Evolutionary conservation across 2,329 filamentous ascomycete genomes (phyloP).

Genomic region (Didymella arachidicola): DNA sequence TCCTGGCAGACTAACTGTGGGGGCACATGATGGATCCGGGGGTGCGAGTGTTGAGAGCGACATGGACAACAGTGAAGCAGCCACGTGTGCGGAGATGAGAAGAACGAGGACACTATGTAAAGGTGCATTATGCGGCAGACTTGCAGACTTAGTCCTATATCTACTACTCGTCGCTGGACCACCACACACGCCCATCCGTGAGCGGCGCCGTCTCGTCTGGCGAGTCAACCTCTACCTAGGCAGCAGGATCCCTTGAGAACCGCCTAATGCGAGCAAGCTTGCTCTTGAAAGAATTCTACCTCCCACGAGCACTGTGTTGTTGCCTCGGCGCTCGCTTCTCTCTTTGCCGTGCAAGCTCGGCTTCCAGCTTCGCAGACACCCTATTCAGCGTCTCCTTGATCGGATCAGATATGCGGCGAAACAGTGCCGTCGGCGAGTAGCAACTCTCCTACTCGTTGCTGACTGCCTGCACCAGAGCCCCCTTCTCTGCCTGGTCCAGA

Average conservation of each 20-base stretch:
- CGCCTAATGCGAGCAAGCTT: neutral
- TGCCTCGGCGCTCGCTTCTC: neutral
- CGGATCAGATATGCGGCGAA: neutral
- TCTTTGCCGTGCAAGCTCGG: neutral
- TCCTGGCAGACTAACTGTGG: constrained; percentile 47
- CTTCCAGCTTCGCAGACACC: neutral
- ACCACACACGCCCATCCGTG: neutral
- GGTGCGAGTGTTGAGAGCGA: too few relatives aligned
- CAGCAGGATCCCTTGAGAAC: neutral
- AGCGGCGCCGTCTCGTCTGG: neutral
- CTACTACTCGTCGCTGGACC: neutral
- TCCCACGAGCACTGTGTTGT: neutral
- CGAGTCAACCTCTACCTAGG: neutral
- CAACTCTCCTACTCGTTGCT: constrained; percentile 10
- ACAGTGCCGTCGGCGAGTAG: neutral
- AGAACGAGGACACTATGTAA: too few relatives aligned
- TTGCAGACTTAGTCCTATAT: neutral
- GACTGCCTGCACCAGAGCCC: constrained; percentile 46
- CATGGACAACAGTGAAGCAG: too few relatives aligned
- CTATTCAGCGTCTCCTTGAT: neutral
- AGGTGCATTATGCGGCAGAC: neutral
- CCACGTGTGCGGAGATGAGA: too few relatives aligned
- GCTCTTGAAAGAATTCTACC: neutral
- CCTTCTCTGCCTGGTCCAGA: constrained; percentile 44
- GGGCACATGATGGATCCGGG: constrained; percentile 29